These are phyloP conservation scores for Kluyveromyces lactis DNA, from an alignment of 805 yeast genomes.

Conservation along the genomic window DNA sequence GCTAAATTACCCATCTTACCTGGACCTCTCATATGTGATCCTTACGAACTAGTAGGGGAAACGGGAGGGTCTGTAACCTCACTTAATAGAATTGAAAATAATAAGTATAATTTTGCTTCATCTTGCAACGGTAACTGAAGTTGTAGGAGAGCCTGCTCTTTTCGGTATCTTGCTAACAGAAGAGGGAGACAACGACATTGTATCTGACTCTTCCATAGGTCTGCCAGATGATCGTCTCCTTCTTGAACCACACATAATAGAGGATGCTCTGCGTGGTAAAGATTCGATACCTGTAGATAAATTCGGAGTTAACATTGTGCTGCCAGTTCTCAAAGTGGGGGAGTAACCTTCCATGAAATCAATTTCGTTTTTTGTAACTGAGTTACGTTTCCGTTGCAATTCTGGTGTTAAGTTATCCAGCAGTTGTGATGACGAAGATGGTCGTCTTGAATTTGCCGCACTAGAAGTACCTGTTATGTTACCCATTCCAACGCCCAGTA, in stretches of 20 bases:
- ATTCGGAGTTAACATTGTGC: neutral
- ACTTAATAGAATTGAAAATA: no score
- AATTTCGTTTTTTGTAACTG: conserved; percentile 3
- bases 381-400: conserved; percentile 10
- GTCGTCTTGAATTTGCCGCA: neutral
- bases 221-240: conserved; percentile 8
- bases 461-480: no score
- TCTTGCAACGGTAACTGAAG: neutral
- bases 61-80: no score
- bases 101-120: no score
- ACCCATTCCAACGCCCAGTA: no score
- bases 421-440: conserved; percentile 4
- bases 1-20: no score
- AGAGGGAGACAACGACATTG: neutral
- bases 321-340: conserved; percentile 1
- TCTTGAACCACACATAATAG: conserved; percentile 6
- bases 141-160: conserved; percentile 1
- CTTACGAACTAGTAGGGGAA: no score
- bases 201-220: conserved; percentile 5
- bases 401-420: conserved; percentile 10
- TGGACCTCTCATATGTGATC: no score
- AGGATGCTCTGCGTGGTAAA: conserved; percentile 2
- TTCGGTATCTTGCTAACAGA: neutral
- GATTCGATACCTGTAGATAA: neutral
- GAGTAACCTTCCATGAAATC: conserved; percentile 3